Evolutionary conservation across 2,329 filamentous ascomycete genomes (phyloP), one percentile per base, ranked within the genome.

Genomic region (Xylogone sp.): DNA sequence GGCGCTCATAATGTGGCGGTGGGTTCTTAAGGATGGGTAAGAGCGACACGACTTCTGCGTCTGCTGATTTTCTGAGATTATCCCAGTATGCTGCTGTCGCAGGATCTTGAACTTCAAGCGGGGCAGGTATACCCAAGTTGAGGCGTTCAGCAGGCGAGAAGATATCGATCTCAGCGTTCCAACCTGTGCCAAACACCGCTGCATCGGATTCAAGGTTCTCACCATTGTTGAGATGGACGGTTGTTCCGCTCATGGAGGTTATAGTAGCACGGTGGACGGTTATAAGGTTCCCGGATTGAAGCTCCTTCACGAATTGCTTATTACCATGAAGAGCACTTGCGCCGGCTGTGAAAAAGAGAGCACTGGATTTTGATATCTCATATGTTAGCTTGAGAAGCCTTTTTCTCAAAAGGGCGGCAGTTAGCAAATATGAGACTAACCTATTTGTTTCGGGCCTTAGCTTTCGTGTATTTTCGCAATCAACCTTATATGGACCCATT

Each of bases 181-280:
- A 54, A 8, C 54, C 54, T 3, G 49, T 56, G 12, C 51, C 54
- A 46, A 56, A 54, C 21, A 56, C 46, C 4, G 31, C 43, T 19
- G 54, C 42, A 22, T 53, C 53, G 6, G 43, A 55, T 13, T 21
- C 42, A 16, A 53, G 44, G 3, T 27, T 45, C 18, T 42, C 22
- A 6, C 44, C 50, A 34, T 51, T 49, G 12, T 42, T 50, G 9
- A 53, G 43, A 21, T 22, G 19, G 18, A 54, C 31, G 2, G 42
- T 50, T 10, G 49, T 24, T 18, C 49, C 52, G 8, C 34, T 44
- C 39, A 53, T 45, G 3, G 52, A 56, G 20, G 49, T 46, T 21
- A 56, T 54, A 7, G 54, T 45, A 18, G 54, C 54, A 31, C 54
- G 46, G 22, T 56, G 54, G 9, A 56, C 52, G 31, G 44, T 48